Base-by-base conservation (phyloP, 2,329 filamentous ascomycete species). In the Peltaster fructicola region DNA sequence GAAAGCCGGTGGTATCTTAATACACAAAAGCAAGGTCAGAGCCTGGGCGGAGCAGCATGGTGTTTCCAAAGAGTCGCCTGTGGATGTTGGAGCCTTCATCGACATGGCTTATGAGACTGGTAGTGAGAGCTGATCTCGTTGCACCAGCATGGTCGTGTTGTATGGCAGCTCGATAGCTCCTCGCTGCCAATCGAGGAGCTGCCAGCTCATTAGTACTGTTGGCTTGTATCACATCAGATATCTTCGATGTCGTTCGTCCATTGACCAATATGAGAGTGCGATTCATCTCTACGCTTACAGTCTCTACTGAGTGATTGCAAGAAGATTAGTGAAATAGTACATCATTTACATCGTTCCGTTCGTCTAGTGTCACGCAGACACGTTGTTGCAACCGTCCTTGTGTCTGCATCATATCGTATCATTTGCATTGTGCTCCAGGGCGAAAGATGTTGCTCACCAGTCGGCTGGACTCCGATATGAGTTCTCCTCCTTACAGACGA, bases 51-150 rank as follows among this genome's bases (percentile, higher is more conserved):
- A 61, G 23, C 54, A 51, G 28, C 63, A 81, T 39, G 54, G 57
- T 21, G 65, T 84, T 29, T 63, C 61, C 25, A 45, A 85, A 24
- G 63, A 67, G 26, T 64, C 63, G 39, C 63, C 72, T 1, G 78
- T 88, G 25, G 73, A 79, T 47, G 65, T 73, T 4, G 63, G 71
- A 1, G 81, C 78, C 1, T 92, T 92, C 12, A 48, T 45, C 4
- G 42, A 44, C 17, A 40, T 44, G 15, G 36, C 39, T 22, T 37
- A 32, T 24, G 36, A 35, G 23, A 34, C 27, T 15, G 36, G 39
- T 17, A 30, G 22, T 18, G 26, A 35, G 20, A 30, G 36, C n/a
- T n/a, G n/a, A n/a, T n/a, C n/a, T n/a, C 8, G 24, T 21, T 12
- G 18, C 18, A 27, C 3, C 9, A 8, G 14, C n/a, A 23, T n/a